A percentile compares a stretch with the other conserved stretches of the same genome.
phyloP scores from a whole-genome alignment of 2,329 filamentous ascomycete species.

The Aureobasidium zeae region DNA sequence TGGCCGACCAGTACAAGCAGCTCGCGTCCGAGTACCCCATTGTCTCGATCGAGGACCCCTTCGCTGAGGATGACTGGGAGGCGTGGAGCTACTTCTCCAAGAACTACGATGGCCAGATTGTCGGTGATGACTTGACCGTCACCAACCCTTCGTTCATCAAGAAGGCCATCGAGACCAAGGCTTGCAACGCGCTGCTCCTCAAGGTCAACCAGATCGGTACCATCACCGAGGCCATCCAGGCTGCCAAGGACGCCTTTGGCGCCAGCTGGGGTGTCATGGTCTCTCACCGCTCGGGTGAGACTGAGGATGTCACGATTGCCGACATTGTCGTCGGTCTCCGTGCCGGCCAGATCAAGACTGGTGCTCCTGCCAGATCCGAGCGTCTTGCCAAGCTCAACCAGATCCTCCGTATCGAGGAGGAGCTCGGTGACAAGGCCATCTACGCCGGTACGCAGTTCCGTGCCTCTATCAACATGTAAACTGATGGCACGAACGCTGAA shows the following conservation, averaged over 20 bases:
- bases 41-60: constrained; percentile 97
- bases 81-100: constrained; percentile 99
- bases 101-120: constrained; percentile 96
- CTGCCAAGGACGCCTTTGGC: constrained; percentile 94
- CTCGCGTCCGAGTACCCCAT: constrained; percentile 95
- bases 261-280: constrained; percentile 99
- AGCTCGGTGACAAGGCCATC: constrained; percentile 78
- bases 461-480: constrained; percentile 78
- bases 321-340: constrained; percentile 97
- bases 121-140: constrained; percentile 96
- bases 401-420: constrained; percentile 98
- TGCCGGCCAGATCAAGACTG: constrained; percentile 97
- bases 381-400: constrained; percentile 99
- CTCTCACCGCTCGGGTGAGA: constrained; percentile 97
- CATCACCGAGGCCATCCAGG: constrained; percentile 96
- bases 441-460: constrained; percentile 92
- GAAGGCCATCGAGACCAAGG: constrained; percentile 98
- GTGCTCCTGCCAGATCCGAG: constrained; percentile 91
- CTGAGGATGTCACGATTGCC: constrained; percentile 97
- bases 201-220: constrained; percentile 99
- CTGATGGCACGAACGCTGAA: constrained; percentile 10
- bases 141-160: constrained; percentile 99
- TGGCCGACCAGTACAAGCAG: constrained; percentile 81
- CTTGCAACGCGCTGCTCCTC: constrained; percentile 93
- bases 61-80: constrained; percentile 99